Base-by-base conservation (phyloP, 2,329 filamentous ascomycete species). In the Paramyrothecium roridum region DNA sequence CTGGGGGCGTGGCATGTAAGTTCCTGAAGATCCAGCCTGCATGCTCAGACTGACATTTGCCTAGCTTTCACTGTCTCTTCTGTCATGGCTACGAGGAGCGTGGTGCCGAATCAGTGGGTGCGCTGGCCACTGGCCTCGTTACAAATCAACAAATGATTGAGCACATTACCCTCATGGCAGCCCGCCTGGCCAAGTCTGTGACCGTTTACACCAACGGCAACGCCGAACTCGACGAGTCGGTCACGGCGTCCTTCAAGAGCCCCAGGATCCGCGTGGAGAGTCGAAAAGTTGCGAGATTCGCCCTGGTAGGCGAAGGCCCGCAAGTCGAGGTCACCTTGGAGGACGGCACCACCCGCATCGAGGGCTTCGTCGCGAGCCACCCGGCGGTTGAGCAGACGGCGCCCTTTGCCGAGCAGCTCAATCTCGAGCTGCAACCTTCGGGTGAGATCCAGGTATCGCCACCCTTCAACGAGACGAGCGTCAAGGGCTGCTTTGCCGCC, bases 81-180 rank as follows among this genome's bases (percentile, higher is more conserved):
- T 86, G 82, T 65, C 76, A 85, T 58, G 83, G 83, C 4, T 86
- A 76, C 63, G 83, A 87, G 58, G 80, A 85, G 52, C 73, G 77
- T 16, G 80, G 79, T 2, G 64, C 67, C 3, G 61, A 69, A 0
- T 76, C 77, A 0, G 74, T 73, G 0, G 80, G 80, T 1, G 62
- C 84, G 3, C 71, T 85, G 3, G 77, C 75, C 2, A 69, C 71
- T 12, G 76, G 71, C 1, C 59, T 69, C 48, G 49, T 73, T 16
- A 66, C 65, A 4, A 62, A 61, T 8, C 48, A 69, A 0, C 59
- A 66, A 11, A 64, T 72, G 50, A 68, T 76, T 8, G 56, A 70
- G 0, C 74, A 78, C 55, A 55, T 80, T 11, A 68, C 73, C 0
- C 71, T 73, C 46, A 76, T 78, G 71, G 78, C 76, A 2, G 66